Conservation (phyloP, 164 flowering plant species). For the grape (Vitis vinifera) region ASM3070453v1 NC_081808.1:1137501-1138000, state of each 20-base stretch:
- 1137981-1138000: conserved; percentile 47
- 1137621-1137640: conserved; percentile 18
- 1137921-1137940: conserved; percentile 50
- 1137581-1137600: conserved; percentile 31
- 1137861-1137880: conserved; percentile 45
- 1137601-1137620: conserved; percentile 16
- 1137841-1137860: conserved; percentile 38
- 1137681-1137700: conserved; percentile 23
- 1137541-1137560: conserved; percentile 32
- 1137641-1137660: conserved; percentile 22
- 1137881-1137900: conserved; percentile 53
- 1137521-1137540: conserved; percentile 19
- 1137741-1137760: conserved; percentile 20
- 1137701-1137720: conserved; percentile 26
- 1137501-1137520: neutral
- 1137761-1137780: conserved; percentile 15
- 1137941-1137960: conserved; percentile 44
- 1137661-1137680: conserved; percentile 29
- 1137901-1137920: conserved; percentile 54
- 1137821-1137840: neutral
- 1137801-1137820: neutral
- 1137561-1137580: conserved; percentile 37
- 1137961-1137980: conserved; percentile 51
- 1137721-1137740: conserved; percentile 20
- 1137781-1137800: neutral